These are phyloP conservation scores for Lagenidium giganteum DNA, from an alignment of 352 stramenopile genomes.

Conservation along the genomic window DNA sequence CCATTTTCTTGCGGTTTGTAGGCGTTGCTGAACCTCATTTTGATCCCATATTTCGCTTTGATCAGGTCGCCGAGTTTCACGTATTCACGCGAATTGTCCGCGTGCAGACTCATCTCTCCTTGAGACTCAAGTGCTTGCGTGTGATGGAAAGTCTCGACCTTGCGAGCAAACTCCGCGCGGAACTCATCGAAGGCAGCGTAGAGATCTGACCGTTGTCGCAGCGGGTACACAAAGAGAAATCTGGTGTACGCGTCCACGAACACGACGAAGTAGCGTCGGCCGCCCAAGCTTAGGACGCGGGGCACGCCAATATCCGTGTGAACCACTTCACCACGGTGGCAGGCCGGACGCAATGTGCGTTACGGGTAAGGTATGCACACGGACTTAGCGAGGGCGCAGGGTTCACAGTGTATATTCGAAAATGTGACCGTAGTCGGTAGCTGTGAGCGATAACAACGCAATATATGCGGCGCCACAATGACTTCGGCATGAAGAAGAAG, in stretches of 20 bases:
- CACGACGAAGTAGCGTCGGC: conserved; percentile 9
- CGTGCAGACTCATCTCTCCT: too few species aligned
- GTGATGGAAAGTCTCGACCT: too few species aligned
- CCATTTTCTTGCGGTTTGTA: conserved; percentile 8
- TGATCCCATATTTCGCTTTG: conserved; percentile 4
- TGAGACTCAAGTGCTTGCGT: too few species aligned
- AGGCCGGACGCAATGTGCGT: too few species aligned
- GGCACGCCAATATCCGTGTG: conserved; percentile 15
- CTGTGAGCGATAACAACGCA: too few species aligned
- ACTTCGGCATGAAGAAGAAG: too few species aligned
- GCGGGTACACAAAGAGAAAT: conserved; percentile 3
- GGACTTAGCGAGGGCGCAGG: too few species aligned
- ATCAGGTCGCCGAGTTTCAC: conserved; percentile 5
- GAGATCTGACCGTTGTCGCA: not conserved
- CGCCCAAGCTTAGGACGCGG: conserved; percentile 4
- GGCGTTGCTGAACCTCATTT: conserved; percentile 5
- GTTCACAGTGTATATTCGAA: too few species aligned
- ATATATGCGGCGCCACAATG: too few species aligned
- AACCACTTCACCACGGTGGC: conserved; percentile 4
- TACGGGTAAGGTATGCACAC: too few species aligned
- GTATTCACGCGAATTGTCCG: conserved; percentile 11
- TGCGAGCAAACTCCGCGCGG: too few species aligned
- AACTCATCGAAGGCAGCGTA: conserved; percentile 9
- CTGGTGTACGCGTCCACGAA: conserved; percentile 16
- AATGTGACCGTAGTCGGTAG: too few species aligned